Base-by-base conservation (phyloP, 2,329 filamentous ascomycete species). In the Hypoxylon sp. region DNA sequence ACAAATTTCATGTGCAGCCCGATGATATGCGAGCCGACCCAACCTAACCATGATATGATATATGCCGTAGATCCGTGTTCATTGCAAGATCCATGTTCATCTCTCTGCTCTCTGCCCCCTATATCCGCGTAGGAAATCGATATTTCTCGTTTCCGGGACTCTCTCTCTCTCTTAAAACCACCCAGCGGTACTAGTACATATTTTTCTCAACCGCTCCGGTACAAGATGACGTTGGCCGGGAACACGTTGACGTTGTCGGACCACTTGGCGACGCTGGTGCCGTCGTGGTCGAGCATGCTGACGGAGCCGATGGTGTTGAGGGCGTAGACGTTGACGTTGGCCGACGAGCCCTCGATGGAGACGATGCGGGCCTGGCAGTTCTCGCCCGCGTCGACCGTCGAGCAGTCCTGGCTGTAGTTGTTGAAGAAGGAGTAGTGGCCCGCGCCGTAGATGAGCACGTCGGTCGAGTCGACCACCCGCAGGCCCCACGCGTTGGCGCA, bases 351-450 rank as follows among this genome's bases (percentile, higher is more conserved):
- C 63, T 77, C 73, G n/a, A 78, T 59, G 24, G 73, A 75, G 37
- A 75, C 68, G 40, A 75, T 77, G 21, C 73, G 69, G 2, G 69
- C 67, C 67, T 80, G 78, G 70, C 78, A 80, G 60, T 62, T 71
- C 53, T 72, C 69, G 13, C 72, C 73, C 20, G 72, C 67, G 0
- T 69, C 72, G 3, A 74, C 64, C 4, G 70, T 70, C 15, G 71
- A 73, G 66, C 77, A 81, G 29, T 55, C 66, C 54, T 2, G 76
- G 65, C 81, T 79, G 68, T 87, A 85, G 69, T 84, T 79, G 69
- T 84, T 81, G 73, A 88, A 88, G 62, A 81, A 84, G 26, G 73
- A 76, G 74, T 89, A 89, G 24, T 87, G 70, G 0, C 86, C 87
- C 0, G 81, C 83, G 15, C 85, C 85, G 58, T 87, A 86, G 43